Conservation (phyloP, 805 yeast genomes). For the Ogataea neopini region DNA sequence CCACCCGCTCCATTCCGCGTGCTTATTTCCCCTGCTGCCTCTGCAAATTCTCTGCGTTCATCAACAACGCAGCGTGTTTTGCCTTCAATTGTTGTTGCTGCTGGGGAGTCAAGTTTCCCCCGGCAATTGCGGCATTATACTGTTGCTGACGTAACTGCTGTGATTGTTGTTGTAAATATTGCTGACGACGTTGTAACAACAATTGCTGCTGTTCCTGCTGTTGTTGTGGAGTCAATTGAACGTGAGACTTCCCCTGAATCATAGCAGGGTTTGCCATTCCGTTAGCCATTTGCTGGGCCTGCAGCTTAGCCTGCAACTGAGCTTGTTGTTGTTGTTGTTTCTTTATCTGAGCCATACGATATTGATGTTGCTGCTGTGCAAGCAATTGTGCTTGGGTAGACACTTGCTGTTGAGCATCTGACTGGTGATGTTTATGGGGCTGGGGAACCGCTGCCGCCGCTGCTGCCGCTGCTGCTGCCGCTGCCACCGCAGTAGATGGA, state of each 20-base stretch:
- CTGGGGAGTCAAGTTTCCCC: constrained; percentile 18
- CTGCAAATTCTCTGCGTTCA: constrained; percentile 22
- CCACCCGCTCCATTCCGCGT: not conserved
- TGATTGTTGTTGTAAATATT: constrained; percentile 25
- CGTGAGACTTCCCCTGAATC: constrained; percentile 22
- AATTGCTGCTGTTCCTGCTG: constrained; percentile 27
- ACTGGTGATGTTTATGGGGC: constrained; percentile 8
- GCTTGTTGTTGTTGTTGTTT: constrained; percentile 22
- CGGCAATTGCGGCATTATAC: constrained; percentile 16
- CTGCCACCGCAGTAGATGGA: constrained; percentile 10
- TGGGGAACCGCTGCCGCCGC: not conserved
- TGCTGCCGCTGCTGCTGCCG: not conserved
- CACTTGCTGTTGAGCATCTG: constrained; percentile 18
- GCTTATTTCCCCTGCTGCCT: constrained; percentile 17
- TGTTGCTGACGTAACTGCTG: constrained; percentile 27
- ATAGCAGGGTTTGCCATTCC: constrained; percentile 9
- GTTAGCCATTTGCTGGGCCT: constrained; percentile 18
- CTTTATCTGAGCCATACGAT: constrained; percentile 22
- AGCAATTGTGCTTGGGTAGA: constrained; percentile 18
- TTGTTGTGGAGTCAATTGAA: constrained; percentile 24
- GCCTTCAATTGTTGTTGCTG: constrained; percentile 24
- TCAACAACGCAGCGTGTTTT: constrained; percentile 28
- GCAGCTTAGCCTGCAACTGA: constrained; percentile 21
- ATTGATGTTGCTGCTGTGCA: constrained; percentile 24
- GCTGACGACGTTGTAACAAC: constrained; percentile 24